Percentiles rank a stretch among this genome's conserved stretches.
These are phyloP conservation scores for Chlamydomonas eustigma DNA, from an alignment of 139 green algal species.

Conservation along the genomic window DNA sequence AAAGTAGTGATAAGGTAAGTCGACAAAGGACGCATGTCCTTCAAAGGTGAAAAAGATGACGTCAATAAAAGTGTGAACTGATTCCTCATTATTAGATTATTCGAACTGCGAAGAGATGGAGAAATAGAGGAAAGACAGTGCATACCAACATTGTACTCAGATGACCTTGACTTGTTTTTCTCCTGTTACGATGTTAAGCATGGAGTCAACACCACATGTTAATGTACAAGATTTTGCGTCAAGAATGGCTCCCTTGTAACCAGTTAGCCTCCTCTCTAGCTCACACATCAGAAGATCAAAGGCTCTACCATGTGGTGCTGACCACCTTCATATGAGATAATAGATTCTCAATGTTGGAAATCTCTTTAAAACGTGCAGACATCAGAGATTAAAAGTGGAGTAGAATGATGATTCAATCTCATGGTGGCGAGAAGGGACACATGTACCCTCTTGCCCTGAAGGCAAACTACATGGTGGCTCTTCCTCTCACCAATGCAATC, in stretches of 20 bases:
- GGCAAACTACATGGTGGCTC: background rate
- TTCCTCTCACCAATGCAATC: constrained; percentile 12
- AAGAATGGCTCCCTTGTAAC: background rate
- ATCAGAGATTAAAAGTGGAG: constrained; percentile 1
- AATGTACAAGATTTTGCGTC: background rate
- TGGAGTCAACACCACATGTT: too few species aligned
- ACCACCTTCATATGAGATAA: background rate
- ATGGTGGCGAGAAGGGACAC: too few species aligned
- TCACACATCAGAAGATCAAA: constrained; percentile 20
- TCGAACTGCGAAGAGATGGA: too few species aligned
- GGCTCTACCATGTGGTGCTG: background rate
- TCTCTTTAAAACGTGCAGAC: background rate
- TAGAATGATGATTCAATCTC: background rate
- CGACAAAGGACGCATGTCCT: too few species aligned
- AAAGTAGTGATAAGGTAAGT: too few species aligned
- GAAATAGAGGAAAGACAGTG: too few species aligned
- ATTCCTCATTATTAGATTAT: too few species aligned
- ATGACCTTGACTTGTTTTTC: too few species aligned
- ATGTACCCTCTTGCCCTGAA: background rate
- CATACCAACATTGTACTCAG: too few species aligned
- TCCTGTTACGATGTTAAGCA: too few species aligned
- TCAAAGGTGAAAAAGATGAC: too few species aligned
- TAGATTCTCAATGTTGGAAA: background rate
- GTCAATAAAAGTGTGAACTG: too few species aligned
- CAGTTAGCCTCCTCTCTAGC: background rate